Evolutionary conservation across 2,329 filamentous ascomycete genomes (phyloP), one percentile per base, ranked within the genome.

Genomic region (Cercospora zeae-maydis): DNA sequence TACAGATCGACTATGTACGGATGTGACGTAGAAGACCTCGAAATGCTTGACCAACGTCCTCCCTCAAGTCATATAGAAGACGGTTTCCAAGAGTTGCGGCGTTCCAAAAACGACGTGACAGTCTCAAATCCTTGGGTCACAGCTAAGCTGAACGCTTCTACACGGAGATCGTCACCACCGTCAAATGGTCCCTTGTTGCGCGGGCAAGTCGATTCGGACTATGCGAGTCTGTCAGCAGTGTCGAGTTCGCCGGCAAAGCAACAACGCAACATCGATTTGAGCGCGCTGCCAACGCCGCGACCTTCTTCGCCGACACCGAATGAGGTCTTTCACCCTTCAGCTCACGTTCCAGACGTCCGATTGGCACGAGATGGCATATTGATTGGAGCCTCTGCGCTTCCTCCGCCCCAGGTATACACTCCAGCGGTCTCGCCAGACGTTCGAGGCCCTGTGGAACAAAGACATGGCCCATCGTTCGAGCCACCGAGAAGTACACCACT

Each of bases 61-160:
- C 47, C 65, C 0, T 66, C 62, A 21, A 64, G 63, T 8, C 47
- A 60, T 4, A 65, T 61, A 1, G 66, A 69, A 37, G 65, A 56
- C n/a, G 70, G 74, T 21, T 71, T 76, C 7, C 71, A 71, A 36
- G 72, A 75, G 58, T 62, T 72, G 24, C 69, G 73, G 33, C 71
- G 75, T 39, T 73, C 69, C 21, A 69, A 65, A 2, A 74, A 67
- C 52, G 73, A 76, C 59, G 67, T 73, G 27, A 71, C 65, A 3
- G 59, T 78, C 4, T 79, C 76, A 1, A 83, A 83, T 63, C 81
- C 81, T 1, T 83, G 80, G 80, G 78, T 78, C 0, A 75, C 81
- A 47, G 80, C 81, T 24, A 81, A 78, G 63, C 77, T 83, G 74
- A 81, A 82, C 51, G 59, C 70, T 1, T 62, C 67, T 21, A 37